These are phyloP conservation scores for Scheffersomyces insectosa DNA, from an alignment of 1,139 yeast genomes.

Conservation along the genomic window DNA sequence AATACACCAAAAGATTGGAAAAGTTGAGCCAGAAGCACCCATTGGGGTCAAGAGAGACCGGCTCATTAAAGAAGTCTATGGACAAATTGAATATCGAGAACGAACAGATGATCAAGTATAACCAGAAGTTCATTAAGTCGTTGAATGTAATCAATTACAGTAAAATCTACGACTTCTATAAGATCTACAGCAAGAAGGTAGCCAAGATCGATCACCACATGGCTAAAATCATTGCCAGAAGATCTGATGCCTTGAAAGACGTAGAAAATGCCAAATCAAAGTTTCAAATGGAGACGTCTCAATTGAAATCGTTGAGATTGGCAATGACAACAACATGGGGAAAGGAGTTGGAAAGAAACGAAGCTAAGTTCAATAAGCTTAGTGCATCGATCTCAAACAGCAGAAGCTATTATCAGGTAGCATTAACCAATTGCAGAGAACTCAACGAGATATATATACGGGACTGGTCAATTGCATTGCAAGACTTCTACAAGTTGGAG, in stretches of 20 bases:
- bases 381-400: constrained; percentile 48
- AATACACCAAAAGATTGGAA: constrained; percentile 58
- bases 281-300: constrained; percentile 61
- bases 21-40: constrained; percentile 46
- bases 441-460: constrained; percentile 70
- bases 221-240: constrained; percentile 31
- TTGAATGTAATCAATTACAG: constrained; percentile 36
- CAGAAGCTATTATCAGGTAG: constrained; percentile 59
- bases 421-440: constrained; percentile 61
- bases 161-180: constrained; percentile 31
- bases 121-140: constrained; percentile 32
- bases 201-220: constrained; percentile 38
- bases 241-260: constrained; percentile 29
- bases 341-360: constrained; percentile 68
- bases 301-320: constrained; percentile 58
- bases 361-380: constrained; percentile 60
- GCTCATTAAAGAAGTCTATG: constrained; percentile 57
- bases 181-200: constrained; percentile 31
- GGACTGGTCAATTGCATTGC: constrained; percentile 77
- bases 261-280: constrained; percentile 49
- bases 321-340: constrained; percentile 78
- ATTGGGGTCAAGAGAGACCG: constrained; percentile 63
- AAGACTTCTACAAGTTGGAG: constrained; percentile 74
- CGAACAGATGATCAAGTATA: constrained; percentile 33
- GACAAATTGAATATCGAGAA: constrained; percentile 60